A percentile compares a stretch with the other conserved stretches of the same genome.
Evolutionary conservation across 768 basidiomycete genomes (phyloP).

Genomic region (Leccinum imitatum): DNA sequence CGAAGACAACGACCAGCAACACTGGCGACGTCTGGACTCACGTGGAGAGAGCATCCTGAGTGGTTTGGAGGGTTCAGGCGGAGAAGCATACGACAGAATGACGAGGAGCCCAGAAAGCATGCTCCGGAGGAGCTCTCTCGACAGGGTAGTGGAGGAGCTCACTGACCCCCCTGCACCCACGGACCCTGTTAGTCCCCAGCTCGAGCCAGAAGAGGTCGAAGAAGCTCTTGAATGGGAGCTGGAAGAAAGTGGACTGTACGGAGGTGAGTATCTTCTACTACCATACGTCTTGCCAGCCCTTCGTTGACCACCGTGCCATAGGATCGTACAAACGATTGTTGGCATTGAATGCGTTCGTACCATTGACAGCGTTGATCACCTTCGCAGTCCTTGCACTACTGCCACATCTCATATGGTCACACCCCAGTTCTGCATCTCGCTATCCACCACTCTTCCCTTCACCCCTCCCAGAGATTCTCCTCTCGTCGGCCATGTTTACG

Average conservation of each 20-base stretch:
- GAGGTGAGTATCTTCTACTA: slow-evolving; percentile 36
- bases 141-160: slow-evolving; percentile 41
- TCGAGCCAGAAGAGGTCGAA: slow-evolving; percentile 36
- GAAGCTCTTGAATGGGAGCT: slow-evolving; percentile 47
- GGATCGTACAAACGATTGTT: slow-evolving; percentile 63
- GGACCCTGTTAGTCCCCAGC: slow-evolving; percentile 17
- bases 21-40: slow-evolving; percentile 34
- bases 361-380: slow-evolving; percentile 48
- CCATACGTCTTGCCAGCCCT: background rate
- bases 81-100: slow-evolving; percentile 26
- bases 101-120: slow-evolving; percentile 37
- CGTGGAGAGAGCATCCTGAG: slow-evolving; percentile 34
- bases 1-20: slow-evolving; percentile 25
- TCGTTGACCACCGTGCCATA: slow-evolving; percentile 27
- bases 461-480: slow-evolving; percentile 64
- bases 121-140: slow-evolving; percentile 27
- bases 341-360: slow-evolving; percentile 59
- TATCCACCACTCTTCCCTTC: slow-evolving; percentile 54
- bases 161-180: slow-evolving; percentile 8
- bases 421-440: slow-evolving; percentile 34
- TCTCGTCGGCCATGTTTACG: slow-evolving; percentile 55
- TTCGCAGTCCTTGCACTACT: slow-evolving; percentile 52
- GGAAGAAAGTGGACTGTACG: slow-evolving; percentile 49
- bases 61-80: slow-evolving; percentile 26
- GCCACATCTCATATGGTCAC: slow-evolving; percentile 50